Conservation (phyloP, 1,284 basidiomycete species). For the Polyporus tsugae region DNA sequence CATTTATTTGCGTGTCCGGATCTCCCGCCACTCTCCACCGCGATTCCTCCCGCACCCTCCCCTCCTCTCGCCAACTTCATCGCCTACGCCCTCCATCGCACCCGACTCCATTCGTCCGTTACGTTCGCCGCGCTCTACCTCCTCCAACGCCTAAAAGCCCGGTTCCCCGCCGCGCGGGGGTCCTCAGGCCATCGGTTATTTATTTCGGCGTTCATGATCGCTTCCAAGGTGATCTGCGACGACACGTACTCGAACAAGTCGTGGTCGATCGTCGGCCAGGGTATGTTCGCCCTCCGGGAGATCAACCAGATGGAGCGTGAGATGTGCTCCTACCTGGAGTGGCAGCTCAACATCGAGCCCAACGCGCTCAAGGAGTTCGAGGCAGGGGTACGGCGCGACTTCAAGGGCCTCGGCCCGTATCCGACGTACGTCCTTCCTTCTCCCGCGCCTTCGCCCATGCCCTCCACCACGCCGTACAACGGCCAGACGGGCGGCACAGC, state of each 20-base stretch:
- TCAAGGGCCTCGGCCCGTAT: constrained; percentile 60
- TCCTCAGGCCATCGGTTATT: constrained; percentile 93
- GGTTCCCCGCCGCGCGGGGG: constrained; percentile 91
- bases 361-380: constrained; percentile 73
- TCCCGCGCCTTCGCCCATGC: constrained; percentile 58
- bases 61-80: constrained; percentile 81
- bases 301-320: constrained; percentile 97
- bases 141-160: constrained; percentile 86
- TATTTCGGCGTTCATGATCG: constrained; percentile 95
- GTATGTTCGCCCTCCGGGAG: constrained; percentile 89
- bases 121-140: constrained; percentile 89
- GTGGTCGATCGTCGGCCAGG: constrained; percentile 93
- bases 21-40: constrained; percentile 43
- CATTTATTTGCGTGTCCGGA: constrained; percentile 83
- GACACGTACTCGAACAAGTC: constrained; percentile 97
- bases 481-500: constrained; percentile 39
- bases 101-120: constrained; percentile 83
- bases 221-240: constrained; percentile 91
- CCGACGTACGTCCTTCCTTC: constrained; percentile 66
- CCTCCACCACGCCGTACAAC: constrained; percentile 51
- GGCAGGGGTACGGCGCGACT: constrained; percentile 67
- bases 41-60: constrained; percentile 54
- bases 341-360: constrained; percentile 86
- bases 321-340: constrained; percentile 93
- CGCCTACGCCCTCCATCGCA: constrained; percentile 91